phyloP scores from a whole-genome alignment of 2,329 filamentous ascomycete genomes.

The Venturia effusa region DNA sequence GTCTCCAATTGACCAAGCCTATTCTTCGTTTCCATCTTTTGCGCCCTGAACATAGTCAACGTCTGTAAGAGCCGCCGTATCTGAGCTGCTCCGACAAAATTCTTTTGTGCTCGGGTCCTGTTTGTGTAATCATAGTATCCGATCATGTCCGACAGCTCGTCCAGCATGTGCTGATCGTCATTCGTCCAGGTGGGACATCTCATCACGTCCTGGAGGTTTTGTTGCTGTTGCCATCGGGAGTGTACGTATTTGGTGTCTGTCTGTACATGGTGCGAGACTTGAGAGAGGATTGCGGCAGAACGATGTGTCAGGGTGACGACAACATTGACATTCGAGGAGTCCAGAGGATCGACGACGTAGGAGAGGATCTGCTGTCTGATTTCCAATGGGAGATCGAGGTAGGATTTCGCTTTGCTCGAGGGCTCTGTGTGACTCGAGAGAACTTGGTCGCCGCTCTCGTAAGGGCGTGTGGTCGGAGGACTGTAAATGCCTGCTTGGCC shows the following conservation, averaged over 20 bases:
- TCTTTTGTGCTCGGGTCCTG: not conserved
- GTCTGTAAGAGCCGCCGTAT: not conserved
- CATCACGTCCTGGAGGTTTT: not conserved
- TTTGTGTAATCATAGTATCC: not conserved
- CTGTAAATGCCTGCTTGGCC: not conserved
- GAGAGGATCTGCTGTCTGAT: not conserved
- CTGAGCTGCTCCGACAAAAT: not conserved
- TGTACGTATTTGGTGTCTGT: not conserved
- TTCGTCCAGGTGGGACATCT: not conserved
- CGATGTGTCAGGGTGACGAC: not conserved
- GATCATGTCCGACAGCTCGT: not conserved
- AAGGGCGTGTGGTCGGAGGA: not conserved
- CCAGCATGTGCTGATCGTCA: not conserved
- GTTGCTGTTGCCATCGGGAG: not conserved
- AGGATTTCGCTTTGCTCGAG: not conserved
- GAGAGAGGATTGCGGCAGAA: not conserved
- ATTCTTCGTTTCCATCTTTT: not conserved
- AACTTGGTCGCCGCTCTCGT: not conserved
- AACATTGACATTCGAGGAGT: not conserved
- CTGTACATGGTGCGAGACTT: not conserved
- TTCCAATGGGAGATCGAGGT: not conserved
- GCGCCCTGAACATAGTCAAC: not conserved
- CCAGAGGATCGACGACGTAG: conserved; percentile 2
- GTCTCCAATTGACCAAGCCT: not conserved
- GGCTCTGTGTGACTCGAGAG: not conserved